phyloP scores from a whole-genome alignment of 768 basidiomycete species.

The Coprinopsis sp. region DNA sequence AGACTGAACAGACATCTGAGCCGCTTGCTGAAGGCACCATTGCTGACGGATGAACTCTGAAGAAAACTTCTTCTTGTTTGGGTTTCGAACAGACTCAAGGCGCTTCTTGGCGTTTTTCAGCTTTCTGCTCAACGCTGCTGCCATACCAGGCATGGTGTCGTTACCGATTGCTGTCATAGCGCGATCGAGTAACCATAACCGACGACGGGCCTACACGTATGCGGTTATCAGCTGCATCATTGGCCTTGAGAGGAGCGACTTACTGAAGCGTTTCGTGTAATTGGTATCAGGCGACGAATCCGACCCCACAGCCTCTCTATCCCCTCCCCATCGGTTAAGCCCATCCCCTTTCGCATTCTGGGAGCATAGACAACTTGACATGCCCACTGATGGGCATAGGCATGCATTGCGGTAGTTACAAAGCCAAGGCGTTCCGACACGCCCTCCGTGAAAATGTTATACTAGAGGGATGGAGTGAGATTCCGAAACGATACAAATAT shows the following conservation, averaged over 20 bases:
- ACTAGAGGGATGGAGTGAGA: conserved; percentile 13
- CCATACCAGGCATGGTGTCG: too few relatives aligned
- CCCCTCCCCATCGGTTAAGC: conserved; percentile 31
- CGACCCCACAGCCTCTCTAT: conserved; percentile 30
- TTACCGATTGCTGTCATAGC: too few relatives aligned
- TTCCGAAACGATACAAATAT: not conserved
- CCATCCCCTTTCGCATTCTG: conserved; percentile 20
- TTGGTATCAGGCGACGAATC: conserved; percentile 13
- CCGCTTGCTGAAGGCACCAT: not conserved
- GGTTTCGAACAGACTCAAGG: not conserved
- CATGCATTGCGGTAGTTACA: conserved; percentile 34
- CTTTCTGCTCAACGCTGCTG: too few relatives aligned
- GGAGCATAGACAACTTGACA: conserved; percentile 33
- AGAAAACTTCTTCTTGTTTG: too few relatives aligned
- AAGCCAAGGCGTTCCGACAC: conserved; percentile 21
- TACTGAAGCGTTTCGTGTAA: conserved; percentile 11
- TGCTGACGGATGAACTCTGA: not conserved
- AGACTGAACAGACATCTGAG: not conserved
- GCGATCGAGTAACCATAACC: conserved; percentile 26
- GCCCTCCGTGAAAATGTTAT: conserved; percentile 20
- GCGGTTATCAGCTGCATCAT: too few relatives aligned
- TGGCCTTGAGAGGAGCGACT: conserved; percentile 14
- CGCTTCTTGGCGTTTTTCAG: not conserved
- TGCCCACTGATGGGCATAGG: conserved; percentile 30
- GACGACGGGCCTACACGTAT: conserved; percentile 19